Percentiles rank a stretch among this genome's conserved stretches.
Conservation (phyloP, 176 grass and related monocot genomes). For the Panicum miliaceum region DNA sequence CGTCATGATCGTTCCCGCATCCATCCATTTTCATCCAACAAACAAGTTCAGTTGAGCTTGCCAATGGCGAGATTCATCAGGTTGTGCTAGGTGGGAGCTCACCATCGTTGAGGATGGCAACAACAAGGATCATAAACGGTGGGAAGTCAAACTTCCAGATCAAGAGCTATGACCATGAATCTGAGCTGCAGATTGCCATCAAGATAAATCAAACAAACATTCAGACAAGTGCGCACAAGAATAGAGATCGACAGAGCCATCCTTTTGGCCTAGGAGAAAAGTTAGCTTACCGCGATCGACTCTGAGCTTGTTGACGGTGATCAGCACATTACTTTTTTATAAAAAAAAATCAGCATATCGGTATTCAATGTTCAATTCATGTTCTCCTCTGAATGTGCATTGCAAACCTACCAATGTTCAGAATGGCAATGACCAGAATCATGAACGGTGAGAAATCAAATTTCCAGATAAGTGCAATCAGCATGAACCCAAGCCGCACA, state of each 20-base stretch:
- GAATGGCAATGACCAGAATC: constrained; percentile 91
- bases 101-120: constrained; percentile 98
- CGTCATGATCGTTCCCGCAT: constrained; percentile 93
- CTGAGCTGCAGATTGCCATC: constrained; percentile 60
- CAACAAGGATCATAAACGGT: constrained; percentile 96
- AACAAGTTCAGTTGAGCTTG: neutral
- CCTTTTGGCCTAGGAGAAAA: neutral
- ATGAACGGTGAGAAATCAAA: constrained; percentile 99
- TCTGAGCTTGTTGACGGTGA: too few relatives aligned
- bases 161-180: constrained; percentile 90
- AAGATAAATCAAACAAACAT: neutral
- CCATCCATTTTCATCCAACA: neutral
- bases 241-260: neutral
- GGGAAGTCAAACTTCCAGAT: constrained; percentile 99
- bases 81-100: neutral
- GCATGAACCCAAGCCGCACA: constrained; percentile 80
- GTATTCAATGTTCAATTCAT: neutral
- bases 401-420: constrained; percentile 76
- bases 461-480: constrained; percentile 93
- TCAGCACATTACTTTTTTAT: neutral
- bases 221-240: neutral
- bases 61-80: neutral
- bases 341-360: too few relatives aligned
- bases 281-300: too few relatives aligned
- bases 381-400: neutral